A percentile compares a stretch with the other conserved stretches of the same genome.
Evolutionary conservation across 2,329 filamentous ascomycete genomes (phyloP).

Genomic region (Teratosphaeria gauchensis): DNA sequence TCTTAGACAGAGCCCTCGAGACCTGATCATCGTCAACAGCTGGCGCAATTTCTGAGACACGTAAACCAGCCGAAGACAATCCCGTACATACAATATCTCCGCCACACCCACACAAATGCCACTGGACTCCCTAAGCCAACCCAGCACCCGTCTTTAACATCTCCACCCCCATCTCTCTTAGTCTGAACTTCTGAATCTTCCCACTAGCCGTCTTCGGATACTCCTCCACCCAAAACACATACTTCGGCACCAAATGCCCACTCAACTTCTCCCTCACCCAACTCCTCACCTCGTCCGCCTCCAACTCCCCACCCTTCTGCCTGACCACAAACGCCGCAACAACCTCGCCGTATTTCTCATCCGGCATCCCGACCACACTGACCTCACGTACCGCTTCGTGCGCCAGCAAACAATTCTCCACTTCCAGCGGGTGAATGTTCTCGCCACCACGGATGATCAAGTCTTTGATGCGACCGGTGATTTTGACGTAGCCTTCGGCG

Average conservation of each 20-base stretch:
- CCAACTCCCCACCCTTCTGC: constrained; percentile 31
- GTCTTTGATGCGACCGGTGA: constrained; percentile 89
- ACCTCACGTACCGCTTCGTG: constrained; percentile 63
- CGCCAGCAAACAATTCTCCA: constrained; percentile 77
- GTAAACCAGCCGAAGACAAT: too few species aligned
- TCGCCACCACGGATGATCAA: constrained; percentile 91
- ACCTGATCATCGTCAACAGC: too few species aligned
- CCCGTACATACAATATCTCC: too few species aligned
- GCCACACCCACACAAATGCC: too few species aligned
- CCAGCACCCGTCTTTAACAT: constrained; percentile 35
- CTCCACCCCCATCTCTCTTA: constrained; percentile 56
- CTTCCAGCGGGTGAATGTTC: constrained; percentile 88
- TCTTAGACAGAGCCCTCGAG: too few species aligned
- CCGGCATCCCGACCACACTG: constrained; percentile 73
- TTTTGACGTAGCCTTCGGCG: constrained; percentile 69
- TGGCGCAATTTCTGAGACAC: too few species aligned
- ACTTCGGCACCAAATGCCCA: constrained; percentile 71
- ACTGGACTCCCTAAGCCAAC: background rate
- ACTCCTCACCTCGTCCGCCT: constrained; percentile 48
- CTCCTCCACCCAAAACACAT: constrained; percentile 77
- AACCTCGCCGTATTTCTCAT: constrained; percentile 73
- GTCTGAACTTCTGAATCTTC: constrained; percentile 91
- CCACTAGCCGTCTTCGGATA: constrained; percentile 93
- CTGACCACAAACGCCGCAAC: constrained; percentile 74
- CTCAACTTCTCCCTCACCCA: constrained; percentile 66